Evolutionary conservation across 129 eudicot species (phyloP), one percentile per base, ranked within the genome.

Genomic region (Flaveria sonorensis): DNA sequence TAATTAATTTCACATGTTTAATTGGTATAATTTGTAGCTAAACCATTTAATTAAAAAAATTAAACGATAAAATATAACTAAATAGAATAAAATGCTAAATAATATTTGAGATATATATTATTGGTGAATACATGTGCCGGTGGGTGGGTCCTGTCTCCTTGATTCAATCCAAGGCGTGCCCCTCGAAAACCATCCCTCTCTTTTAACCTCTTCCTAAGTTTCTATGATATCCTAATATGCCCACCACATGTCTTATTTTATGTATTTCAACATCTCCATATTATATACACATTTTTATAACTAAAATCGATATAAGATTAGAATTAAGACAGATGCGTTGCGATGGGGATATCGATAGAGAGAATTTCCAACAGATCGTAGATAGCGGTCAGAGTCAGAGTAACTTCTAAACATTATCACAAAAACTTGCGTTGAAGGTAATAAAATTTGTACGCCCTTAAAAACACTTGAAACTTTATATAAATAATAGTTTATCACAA

Each of bases 131-230:
- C 74, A 53, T 60, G 78, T 79, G 71, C 23, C 59, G 61, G 81
- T 71, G 78, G 72, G 81, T 63, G 75, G 85, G 90, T 83, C 85
- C 81, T 92, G 96, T 92, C 96, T 86, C 89, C 93, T 87, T 86
- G 88, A 82, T 92, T 87, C 96, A 81, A 88, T 84, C 89, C 86
- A 86, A 87, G 81, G 96, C 96, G 91, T 87, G 97, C 96, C 85
- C 79, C 89, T 92, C 84, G 97, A 89, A 73, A 77, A 78, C 70
- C 82, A 78, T 78, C 82, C 82, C 71, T 78, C 51, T 70, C 18
- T 57, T 78, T 78, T 78, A 70, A 78, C 82, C 71, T 59, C 40
- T 78, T 78, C 76, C 82, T 57, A 78, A 30, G 21, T 63, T 63
- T 46, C 46, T 63, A 63, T 63, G 69, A 63, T 63, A 63, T 63